These are phyloP conservation scores for Fusarium sulawesiense DNA, from an alignment of 2,329 filamentous ascomycete genomes.

Conservation along the genomic window DNA sequence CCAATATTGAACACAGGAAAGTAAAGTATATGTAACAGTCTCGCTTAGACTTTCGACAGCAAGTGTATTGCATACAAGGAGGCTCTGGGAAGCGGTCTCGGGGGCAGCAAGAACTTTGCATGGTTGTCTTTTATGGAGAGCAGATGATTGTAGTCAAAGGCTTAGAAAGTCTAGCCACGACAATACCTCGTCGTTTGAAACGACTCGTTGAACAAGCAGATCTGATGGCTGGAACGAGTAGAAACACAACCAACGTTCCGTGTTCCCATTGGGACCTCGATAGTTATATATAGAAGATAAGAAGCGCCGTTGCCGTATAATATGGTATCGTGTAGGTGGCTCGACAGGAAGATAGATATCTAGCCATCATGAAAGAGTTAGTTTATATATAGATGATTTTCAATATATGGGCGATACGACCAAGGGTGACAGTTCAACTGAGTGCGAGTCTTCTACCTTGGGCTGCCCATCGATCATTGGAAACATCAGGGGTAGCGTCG, in stretches of 20 bases:
- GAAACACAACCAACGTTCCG: rapidly evolving
- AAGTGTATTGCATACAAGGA: not conserved
- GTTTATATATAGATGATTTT: not conserved
- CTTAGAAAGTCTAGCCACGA: not conserved
- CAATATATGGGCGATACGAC: not conserved
- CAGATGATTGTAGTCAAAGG: not conserved
- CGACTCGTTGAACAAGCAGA: not conserved
- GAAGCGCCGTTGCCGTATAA: not conserved
- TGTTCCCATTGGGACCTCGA: not conserved
- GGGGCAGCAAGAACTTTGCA: not conserved
- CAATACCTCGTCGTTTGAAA: not conserved
- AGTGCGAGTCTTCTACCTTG: not conserved
- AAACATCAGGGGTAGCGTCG: not conserved
- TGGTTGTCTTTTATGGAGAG: not conserved
- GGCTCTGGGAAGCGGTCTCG: not conserved
- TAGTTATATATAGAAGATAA: not conserved
- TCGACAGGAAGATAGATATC: not conserved
- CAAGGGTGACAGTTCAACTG: not conserved
- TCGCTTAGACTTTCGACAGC: not conserved
- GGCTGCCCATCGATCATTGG: not conserved
- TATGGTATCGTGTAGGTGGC: not conserved
- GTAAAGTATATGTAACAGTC: not conserved
- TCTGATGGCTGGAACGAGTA: rapidly evolving
- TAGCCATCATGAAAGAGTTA: not conserved
- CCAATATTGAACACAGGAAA: not conserved